Percentiles rank a stretch among this genome's conserved stretches.
phyloP scores from a whole-genome alignment of 352 stramenopile species.

The Phytophthora kernoviae region DNA sequence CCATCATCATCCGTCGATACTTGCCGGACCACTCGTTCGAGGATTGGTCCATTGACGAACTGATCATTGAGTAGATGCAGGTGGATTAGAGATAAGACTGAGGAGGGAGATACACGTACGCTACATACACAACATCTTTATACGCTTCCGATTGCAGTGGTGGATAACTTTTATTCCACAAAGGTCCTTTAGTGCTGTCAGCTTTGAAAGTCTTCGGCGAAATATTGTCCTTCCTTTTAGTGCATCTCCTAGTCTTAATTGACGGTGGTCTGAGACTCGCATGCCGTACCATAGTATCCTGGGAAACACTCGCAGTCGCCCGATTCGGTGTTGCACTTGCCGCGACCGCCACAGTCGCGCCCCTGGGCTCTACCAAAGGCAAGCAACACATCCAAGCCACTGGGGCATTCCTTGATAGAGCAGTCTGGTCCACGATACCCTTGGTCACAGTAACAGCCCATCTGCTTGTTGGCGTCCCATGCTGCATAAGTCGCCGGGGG shows the following conservation, averaged over 20 bases:
- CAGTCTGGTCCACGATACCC: constrained; percentile 96
- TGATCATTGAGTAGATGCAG: constrained; percentile 99
- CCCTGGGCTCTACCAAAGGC: constrained; percentile 81
- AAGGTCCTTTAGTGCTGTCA: too few species aligned
- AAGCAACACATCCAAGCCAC: constrained; percentile 88
- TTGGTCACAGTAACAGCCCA: constrained; percentile 95
- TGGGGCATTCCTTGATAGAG: constrained; percentile 95
- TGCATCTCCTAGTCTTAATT: constrained; percentile 45
- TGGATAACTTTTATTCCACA: too few species aligned
- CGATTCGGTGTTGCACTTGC: constrained; percentile 95
- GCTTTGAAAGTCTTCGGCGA: too few species aligned
- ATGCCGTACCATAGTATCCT: constrained; percentile 95
- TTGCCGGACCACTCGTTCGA: constrained; percentile 99
- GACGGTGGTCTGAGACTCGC: constrained; percentile 83
- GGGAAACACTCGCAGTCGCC: constrained; percentile 95
- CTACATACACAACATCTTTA: constrained; percentile 29
- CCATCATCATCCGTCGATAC: constrained; percentile 99
- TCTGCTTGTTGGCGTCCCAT: constrained; percentile 94
- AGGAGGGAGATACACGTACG: constrained; percentile 8
- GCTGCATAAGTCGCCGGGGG: constrained; percentile 49
- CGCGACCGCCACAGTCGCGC: constrained; percentile 92
- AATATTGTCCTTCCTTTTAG: background rate
- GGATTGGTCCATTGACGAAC: constrained; percentile 99
- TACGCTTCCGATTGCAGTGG: background rate
- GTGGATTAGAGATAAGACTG: constrained; percentile 18